Percentiles rank a stretch among this genome's conserved stretches.
These are phyloP conservation scores for Ciborinia camelliae DNA, from an alignment of 2,329 filamentous ascomycete species.

Conservation along the genomic window DNA sequence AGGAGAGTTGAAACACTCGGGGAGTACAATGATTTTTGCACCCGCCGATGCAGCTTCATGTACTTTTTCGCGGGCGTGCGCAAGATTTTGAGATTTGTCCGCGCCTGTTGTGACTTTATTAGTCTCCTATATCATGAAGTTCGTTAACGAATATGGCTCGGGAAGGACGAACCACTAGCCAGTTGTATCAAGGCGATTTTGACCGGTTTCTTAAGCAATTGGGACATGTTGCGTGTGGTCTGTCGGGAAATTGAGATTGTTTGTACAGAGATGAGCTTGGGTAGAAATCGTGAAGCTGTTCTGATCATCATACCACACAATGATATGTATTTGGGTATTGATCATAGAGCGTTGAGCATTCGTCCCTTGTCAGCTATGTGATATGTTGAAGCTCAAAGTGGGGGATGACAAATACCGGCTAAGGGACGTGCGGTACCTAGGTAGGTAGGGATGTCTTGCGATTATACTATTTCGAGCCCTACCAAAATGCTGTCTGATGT, in stretches of 20 bases:
- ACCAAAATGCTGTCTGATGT: not conserved
- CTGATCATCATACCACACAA: conserved; percentile 7
- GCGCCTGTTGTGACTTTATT: conserved; percentile 48
- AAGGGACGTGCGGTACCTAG: conserved; percentile 15
- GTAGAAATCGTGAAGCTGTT: conserved; percentile 2
- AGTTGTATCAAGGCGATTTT: conserved; percentile 82
- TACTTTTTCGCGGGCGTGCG: conserved; percentile 76
- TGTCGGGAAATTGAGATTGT: conserved; percentile 10
- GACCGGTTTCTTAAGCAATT: conserved; percentile 68
- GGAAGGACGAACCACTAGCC: conserved; percentile 55
- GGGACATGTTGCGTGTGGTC: conserved; percentile 31
- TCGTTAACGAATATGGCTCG: conserved; percentile 23
- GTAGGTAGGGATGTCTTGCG: not conserved
- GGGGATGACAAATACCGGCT: not conserved
- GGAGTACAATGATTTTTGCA: conserved; percentile 84
- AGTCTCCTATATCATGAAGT: conserved; percentile 22
- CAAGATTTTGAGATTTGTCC: conserved; percentile 83
- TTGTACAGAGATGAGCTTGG: conserved; percentile 18
- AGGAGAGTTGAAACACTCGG: conserved; percentile 98
- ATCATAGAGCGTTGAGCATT: too few relatives aligned
- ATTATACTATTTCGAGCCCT: not conserved
- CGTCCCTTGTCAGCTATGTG: not conserved
- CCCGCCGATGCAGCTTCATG: conserved; percentile 72
- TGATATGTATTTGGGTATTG: not conserved
- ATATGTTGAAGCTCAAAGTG: not conserved